phyloP scores from a whole-genome alignment of 2,329 filamentous ascomycete species.

The Ascochyta pisi region DNA sequence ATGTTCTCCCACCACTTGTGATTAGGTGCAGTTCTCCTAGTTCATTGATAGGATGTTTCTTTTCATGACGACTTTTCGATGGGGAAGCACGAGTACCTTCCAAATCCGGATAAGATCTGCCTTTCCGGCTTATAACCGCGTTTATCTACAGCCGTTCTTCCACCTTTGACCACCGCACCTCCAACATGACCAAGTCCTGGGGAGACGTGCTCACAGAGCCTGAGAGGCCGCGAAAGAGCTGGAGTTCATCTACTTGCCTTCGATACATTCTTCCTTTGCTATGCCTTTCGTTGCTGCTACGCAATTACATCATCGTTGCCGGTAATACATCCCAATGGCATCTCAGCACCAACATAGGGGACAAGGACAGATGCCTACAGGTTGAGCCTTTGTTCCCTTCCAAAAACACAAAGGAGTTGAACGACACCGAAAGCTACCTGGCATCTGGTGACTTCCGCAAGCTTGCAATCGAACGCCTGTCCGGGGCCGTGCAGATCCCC shows the following conservation, averaged over 20 bases:
- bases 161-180: slow-evolving; percentile 10
- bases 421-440: slow-evolving; percentile 38
- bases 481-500: slow-evolving; percentile 60
- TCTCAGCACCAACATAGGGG: neutral
- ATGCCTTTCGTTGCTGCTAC: slow-evolving; percentile 19
- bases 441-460: slow-evolving; percentile 38
- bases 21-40: neutral
- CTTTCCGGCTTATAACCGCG: slow-evolving; percentile 3
- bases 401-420: slow-evolving; percentile 33
- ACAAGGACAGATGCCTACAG: slow-evolving; percentile 35
- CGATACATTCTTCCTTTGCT: slow-evolving; percentile 13
- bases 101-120: slow-evolving; percentile 2
- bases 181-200: slow-evolving; percentile 27
- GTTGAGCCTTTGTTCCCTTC: slow-evolving; percentile 37
- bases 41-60: neutral
- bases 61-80: slow-evolving; percentile 11
- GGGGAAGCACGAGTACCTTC: slow-evolving; percentile 36
- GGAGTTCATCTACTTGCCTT: slow-evolving; percentile 11
- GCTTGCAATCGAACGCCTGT: slow-evolving; percentile 47
- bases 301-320: slow-evolving; percentile 21
- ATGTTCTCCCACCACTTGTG: no score
- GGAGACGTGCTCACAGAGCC: slow-evolving; percentile 11
- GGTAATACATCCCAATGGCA: slow-evolving; percentile 19
- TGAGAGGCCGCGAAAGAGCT: neutral
- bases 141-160: slow-evolving; percentile 1